These are phyloP conservation scores for Carex littledalei DNA, from an alignment of 176 grass and related monocot genomes.

Conservation along the genomic window DNA sequence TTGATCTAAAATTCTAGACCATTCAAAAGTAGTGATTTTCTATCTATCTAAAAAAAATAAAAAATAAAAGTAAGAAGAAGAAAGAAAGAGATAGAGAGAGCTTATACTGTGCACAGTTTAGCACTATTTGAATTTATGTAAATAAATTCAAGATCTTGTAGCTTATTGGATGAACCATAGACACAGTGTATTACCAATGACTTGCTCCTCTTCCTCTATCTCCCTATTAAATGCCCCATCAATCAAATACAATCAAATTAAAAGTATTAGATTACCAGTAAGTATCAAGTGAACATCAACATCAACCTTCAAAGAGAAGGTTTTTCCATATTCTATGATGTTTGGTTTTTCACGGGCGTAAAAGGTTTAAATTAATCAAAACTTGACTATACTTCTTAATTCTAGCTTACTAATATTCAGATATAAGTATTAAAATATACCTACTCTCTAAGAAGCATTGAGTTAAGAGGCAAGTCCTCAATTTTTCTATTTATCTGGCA, in stretches of 20 bases:
- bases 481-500: no score
- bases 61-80: not conserved
- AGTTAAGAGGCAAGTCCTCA: no score
- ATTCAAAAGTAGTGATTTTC: no score
- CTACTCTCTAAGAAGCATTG: not conserved
- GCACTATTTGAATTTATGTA: not conserved
- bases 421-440: not conserved
- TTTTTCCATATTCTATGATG: no score
- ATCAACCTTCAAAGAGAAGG: no score
- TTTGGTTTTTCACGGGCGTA: not conserved
- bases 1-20: no score
- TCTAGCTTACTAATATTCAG: not conserved
- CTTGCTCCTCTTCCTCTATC: slow-evolving; percentile 4
- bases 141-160: not conserved
- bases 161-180: slow-evolving; percentile 10
- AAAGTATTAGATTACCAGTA: not conserved
- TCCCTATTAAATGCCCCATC: not conserved
- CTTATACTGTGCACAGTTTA: not conserved
- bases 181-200: not conserved
- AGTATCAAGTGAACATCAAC: not conserved
- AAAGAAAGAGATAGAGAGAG: not conserved
- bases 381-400: not conserved
- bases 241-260: not conserved
- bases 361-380: not conserved
- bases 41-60: no score